Base-by-base conservation (phyloP, 805 yeast genomes). In the Candida rishiriensis region DNA sequence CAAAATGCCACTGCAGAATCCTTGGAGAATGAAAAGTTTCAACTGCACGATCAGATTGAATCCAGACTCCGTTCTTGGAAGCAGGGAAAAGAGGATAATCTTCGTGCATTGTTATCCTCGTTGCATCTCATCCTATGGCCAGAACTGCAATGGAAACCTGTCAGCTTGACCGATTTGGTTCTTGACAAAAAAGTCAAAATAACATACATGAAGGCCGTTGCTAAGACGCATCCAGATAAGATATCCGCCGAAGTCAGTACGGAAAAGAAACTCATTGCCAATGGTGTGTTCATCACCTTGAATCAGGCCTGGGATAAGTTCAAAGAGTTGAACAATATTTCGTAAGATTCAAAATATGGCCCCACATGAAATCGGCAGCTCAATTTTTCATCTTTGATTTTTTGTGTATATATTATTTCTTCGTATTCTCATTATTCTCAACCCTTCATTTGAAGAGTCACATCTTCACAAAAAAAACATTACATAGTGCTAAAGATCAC, bases 281-380 rank as follows among this genome's bases (percentile, higher is more conserved):
- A 90, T 54, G 81, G 80, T 18, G 91, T 91, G 0, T 93, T 93
- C 59, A 85, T 89, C 34, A 73, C 81, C 0, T 69, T 93, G 49
- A 91, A 89, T 63, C 76, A 80, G 53, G 89, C 97, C 2, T 93
- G 99, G 98, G 97, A 88, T 53, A 66, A 63, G 16, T 89, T 88
- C 62, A 85, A 83, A 56, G 66, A 61, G 34, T 76, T 76, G 44
- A 85, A 85, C 58, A 69, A 51, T 18, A 51, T 53, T 15, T 39
- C 39, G 14, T 53, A 42, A 38, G 6, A 1, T 3, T 16, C 21
- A 14, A 8, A 8, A 9, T 15, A n/a, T n/a, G n/a, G n/a, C n/a
- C n/a, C n/a, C n/a, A n/a, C n/a, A n/a, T n/a, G n/a, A n/a, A n/a
- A n/a, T n/a, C n/a, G n/a, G n/a, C n/a, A n/a, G n/a, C n/a, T n/a